These are phyloP conservation scores for Pseudogymnoascus sp. DNA, from an alignment of 2,329 filamentous ascomycete species.

Conservation along the genomic window DNA sequence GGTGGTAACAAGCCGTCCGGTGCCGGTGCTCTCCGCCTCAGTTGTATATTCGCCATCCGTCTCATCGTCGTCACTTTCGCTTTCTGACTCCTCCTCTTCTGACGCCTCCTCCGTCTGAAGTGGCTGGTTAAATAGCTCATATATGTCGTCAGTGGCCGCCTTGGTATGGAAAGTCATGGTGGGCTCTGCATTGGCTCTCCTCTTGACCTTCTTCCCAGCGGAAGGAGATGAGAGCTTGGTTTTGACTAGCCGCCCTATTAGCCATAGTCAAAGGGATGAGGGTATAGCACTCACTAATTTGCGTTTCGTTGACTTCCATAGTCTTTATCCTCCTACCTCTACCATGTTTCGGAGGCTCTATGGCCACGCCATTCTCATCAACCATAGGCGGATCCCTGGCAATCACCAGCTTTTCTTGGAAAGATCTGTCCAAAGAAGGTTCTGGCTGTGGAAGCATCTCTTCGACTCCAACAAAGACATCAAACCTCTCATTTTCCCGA, in stretches of 20 bases:
- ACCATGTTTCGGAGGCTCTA: constrained; percentile 37
- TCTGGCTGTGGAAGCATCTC: neutral
- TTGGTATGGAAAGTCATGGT: constrained; percentile 97
- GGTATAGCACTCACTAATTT: constrained; percentile 63
- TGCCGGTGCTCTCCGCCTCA: constrained; percentile 74
- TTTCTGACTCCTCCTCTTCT: constrained; percentile 37
- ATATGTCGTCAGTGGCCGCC: constrained; percentile 94
- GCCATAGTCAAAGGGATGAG: constrained; percentile 6
- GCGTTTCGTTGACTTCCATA: constrained; percentile 82
- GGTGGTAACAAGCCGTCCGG: constrained; percentile 58
- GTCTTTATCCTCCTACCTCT: constrained; percentile 65
- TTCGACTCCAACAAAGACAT: neutral
- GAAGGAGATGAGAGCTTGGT: constrained; percentile 87
- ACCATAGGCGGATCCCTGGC: constrained; percentile 33
- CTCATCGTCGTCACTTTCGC: constrained; percentile 48
- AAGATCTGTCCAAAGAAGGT: neutral
- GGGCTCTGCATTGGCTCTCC: constrained; percentile 61
- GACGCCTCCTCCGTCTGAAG: constrained; percentile 34
- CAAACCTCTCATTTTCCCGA: constrained; percentile 3
- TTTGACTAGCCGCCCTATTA: constrained; percentile 58
- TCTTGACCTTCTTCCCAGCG: constrained; percentile 74
- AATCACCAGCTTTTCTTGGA: constrained; percentile 27
- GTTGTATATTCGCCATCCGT: constrained; percentile 72
- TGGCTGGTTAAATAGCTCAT: constrained; percentile 92
- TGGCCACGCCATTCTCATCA: constrained; percentile 52